These are phyloP conservation scores for Yamadazyma endophytica DNA, from an alignment of 805 yeast species.

Conservation along the genomic window DNA sequence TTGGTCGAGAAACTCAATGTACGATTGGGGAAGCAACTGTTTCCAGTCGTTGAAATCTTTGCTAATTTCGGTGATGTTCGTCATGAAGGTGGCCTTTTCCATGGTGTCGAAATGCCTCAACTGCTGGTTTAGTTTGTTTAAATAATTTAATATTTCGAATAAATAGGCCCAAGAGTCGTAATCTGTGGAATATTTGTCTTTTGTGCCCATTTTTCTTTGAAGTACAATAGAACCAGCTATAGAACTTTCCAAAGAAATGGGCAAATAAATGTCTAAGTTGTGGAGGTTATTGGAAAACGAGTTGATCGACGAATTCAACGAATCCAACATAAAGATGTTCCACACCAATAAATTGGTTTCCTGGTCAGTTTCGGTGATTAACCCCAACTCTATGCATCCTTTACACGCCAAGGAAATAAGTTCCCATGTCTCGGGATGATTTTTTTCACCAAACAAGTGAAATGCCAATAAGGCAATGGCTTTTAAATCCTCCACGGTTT, in stretches of 20 bases:
- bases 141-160: conserved; percentile 2
- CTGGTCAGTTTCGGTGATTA: not conserved
- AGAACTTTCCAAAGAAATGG: too few species aligned
- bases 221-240: too few species aligned
- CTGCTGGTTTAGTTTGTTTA: conserved; percentile 1
- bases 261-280: not conserved
- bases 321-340: conserved; percentile 3
- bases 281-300: not conserved
- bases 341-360: conserved; percentile 2
- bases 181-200: too few species aligned
- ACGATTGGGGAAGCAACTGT: conserved; percentile 1
- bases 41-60: conserved; percentile 2
- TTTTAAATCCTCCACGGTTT: conserved; percentile 1
- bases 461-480: conserved; percentile 1
- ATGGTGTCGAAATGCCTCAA: not conserved
- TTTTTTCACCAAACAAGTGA: conserved; percentile 2
- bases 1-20: conserved; percentile 3
- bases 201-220: too few species aligned
- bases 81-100: not conserved
- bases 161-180: conserved; percentile 5
- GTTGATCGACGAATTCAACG: conserved; percentile 1
- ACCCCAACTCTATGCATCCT: not conserved
- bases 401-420: conserved; percentile 1
- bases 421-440: conserved; percentile 3
- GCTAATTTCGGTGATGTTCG: not conserved